Evolutionary conservation across 768 basidiomycete genomes (phyloP), one percentile per base, ranked within the genome.

Genomic region (Paxillus ammoniavirescens): DNA sequence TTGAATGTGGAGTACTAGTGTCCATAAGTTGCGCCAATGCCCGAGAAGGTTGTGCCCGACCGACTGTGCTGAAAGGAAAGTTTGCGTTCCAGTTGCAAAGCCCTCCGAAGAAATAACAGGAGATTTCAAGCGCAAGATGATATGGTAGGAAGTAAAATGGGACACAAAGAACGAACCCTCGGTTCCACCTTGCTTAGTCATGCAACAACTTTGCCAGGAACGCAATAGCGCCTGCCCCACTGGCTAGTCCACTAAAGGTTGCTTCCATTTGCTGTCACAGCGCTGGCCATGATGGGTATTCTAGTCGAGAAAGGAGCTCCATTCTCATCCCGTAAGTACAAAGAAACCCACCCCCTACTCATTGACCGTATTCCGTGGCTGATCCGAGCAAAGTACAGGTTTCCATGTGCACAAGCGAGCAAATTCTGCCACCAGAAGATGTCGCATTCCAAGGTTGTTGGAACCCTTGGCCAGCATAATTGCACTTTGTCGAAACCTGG

Each of bases 151-250:
- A 18, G 0, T 5, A 8, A 18, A 17, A 1, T 15, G 6, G 37
- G 37, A 38, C 37, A 38, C 37, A 40, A n/a, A 40, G 37, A 15
- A 38, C 37, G 37, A 9, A 17, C 17, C n/a, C 38, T 40, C 38
- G 38, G 31, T 31, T 10, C 31, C 31, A 31, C 31, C 31, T 31
- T 43, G 50, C 65, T 65, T 65, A 67, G 65, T 67, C 64, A 65
- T 51, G 37, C 0, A 17, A 28, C 36, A 17, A 48, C 38, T 6
- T 43, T 50, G 44, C 46, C n/a, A 21, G 56, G 61, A n/a, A 42
- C 50, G 21, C 17, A 3, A 40, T 12, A 38, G 58, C 47, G 42
- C 45, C 21, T 21, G 3, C 21, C 37, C 42, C 26, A 26, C 26
- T 26, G 26, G 26, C 6, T 6, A 4, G 18, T 51, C 40, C 12